A percentile compares a stretch with the other conserved stretches of the same genome.
phyloP scores from a whole-genome alignment of 129 eudicot species.

The Flaveria linearis region DNA sequence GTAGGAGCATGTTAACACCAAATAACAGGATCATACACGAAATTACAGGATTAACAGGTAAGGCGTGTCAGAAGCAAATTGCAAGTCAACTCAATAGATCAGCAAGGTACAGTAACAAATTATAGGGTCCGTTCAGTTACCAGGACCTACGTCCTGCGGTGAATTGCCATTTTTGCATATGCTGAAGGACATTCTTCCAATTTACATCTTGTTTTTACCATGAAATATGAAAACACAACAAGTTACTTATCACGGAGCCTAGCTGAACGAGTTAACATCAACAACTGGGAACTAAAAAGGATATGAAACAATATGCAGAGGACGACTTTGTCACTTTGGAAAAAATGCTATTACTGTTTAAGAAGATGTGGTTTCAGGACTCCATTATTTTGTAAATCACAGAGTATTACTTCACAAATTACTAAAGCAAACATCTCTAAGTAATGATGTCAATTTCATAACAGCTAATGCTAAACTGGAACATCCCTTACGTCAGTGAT shows the following conservation, averaged over 20 bases:
- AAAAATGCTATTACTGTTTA: not conserved
- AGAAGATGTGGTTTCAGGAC: not conserved
- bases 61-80: not conserved
- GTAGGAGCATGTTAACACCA: no score
- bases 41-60: conserved; percentile 5
- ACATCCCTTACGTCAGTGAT: conserved; percentile 1
- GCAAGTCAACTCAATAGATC: not conserved
- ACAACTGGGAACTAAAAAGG: not conserved
- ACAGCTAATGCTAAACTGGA: not conserved
- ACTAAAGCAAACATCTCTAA: not conserved
- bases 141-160: conserved; percentile 13
- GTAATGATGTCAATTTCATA: conserved; percentile 2
- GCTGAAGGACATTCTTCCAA: not conserved
- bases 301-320: not conserved
- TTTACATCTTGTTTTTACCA: conserved; percentile 14
- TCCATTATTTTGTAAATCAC: not conserved
- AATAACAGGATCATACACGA: conserved; percentile 5
- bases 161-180: not conserved
- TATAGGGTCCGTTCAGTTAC: not conserved
- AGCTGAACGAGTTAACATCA: not conserved
- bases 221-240: conserved; percentile 9
- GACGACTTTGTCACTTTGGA: not conserved
- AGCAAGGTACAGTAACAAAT: not conserved
- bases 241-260: conserved; percentile 7
- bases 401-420: conserved; percentile 13